phyloP scores from a whole-genome alignment of 2,329 filamentous ascomycete genomes.

The Metarhizium sp. region DNA sequence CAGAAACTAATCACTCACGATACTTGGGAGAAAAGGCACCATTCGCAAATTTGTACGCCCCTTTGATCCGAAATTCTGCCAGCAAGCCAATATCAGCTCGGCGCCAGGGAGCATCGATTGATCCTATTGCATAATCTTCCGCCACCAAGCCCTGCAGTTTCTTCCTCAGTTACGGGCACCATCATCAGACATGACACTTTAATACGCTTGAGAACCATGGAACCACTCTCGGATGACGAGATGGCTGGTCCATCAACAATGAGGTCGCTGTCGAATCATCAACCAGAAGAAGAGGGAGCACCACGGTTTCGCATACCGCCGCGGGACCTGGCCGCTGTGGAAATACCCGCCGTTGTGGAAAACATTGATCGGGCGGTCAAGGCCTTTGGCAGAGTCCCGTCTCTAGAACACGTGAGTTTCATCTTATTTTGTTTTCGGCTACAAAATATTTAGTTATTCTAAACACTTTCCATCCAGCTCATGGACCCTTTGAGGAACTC shows the following conservation, averaged over 20 bases:
- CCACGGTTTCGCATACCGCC: constrained; percentile 26
- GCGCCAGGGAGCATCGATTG: background rate
- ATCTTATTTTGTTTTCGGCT: background rate
- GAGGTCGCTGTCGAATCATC: background rate
- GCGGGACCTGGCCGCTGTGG: constrained; percentile 28
- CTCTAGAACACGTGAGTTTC: constrained; percentile 27
- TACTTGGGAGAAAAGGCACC: background rate
- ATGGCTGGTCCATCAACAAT: background rate
- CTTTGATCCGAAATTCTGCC: background rate
- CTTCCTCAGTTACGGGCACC: background rate
- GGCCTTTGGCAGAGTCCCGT: constrained; percentile 30
- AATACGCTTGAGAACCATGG: background rate
- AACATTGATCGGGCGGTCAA: constrained; percentile 32
- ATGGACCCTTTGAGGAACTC: constrained; percentile 40
- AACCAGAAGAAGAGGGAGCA: constrained; percentile 14
- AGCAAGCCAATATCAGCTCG: background rate
- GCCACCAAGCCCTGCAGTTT: background rate
- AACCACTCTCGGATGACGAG: background rate
- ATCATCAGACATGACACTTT: background rate
- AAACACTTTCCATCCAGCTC: constrained; percentile 27
- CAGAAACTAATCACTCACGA: background rate
- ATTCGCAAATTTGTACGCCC: background rate
- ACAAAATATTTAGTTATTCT: background rate
- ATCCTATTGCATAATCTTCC: background rate
- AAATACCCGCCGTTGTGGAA: constrained; percentile 33